Evolutionary conservation across 352 stramenopile genomes (phyloP), one percentile per base, ranked within the genome.

Genomic region (Aphanomyces euteiches): DNA sequence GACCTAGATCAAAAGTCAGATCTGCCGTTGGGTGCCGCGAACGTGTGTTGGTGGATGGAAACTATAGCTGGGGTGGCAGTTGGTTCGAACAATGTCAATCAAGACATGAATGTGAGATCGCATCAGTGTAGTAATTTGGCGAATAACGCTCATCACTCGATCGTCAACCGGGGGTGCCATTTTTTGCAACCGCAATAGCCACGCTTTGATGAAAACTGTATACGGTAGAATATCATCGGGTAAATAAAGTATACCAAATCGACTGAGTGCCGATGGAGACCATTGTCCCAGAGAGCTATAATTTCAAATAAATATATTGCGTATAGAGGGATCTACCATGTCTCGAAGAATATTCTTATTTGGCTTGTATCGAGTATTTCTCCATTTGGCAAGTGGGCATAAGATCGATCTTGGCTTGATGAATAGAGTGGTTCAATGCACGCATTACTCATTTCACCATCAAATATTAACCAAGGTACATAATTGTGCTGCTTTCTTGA

Each of bases 161-260:
- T 40, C 56, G 57, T 54, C 58, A 71, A 71, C 45, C 40, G 61
- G 69, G 1, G 74, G 64, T 39, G 72, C 75, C 1, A 47, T 53
- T n/a, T 80, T 69, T 7, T 60, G 56, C 28, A 79, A 66, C 10
- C 65, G 66, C n/a, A 73, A 40, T 5, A 75, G 56, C 82, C 84
- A 92, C 47, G 76, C 84, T 64, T 90, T 90, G 39, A 92, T 84
- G 43, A 90, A 56, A 19, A 88, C 39, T 5, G 81, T 92, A 60
- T 90, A 90, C 12, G 84, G 74, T 15, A 88, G 47, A 45, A 79
- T 75, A 47, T 89, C 79, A 0, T 68, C 65, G 28, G 83, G 78
- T 43, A 92, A 74, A 66, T 81, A 83, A n/a, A 90, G 56, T 13
- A 92, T 70, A 3, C 80, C 82, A 67, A 79, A 90, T 17, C 79